These are phyloP conservation scores for Aspergillus sp. DNA, from an alignment of 2,329 filamentous ascomycete species.

Conservation along the genomic window DNA sequence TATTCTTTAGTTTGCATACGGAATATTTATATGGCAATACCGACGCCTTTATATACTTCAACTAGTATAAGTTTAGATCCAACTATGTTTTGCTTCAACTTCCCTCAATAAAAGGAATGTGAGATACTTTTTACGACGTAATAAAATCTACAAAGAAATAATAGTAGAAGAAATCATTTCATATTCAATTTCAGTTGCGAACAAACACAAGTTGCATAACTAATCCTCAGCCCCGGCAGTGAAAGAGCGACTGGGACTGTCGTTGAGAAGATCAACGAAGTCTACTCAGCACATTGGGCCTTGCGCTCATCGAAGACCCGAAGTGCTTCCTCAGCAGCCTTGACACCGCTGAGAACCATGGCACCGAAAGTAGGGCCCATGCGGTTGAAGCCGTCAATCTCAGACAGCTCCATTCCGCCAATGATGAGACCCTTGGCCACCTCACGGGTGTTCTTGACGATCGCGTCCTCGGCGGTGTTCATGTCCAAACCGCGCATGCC, in stretches of 20 bases:
- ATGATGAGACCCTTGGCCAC: conserved; percentile 84
- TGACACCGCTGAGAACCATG: conserved; percentile 84
- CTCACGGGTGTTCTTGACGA: conserved; percentile 88
- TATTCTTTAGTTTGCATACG: no score
- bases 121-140: no score
- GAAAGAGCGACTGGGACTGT: conserved; percentile 8
- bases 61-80: no score
- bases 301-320: conserved; percentile 75
- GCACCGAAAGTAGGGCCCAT: conserved; percentile 90
- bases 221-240: not conserved
- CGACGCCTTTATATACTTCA: no score
- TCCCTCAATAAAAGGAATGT: no score
- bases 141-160: not conserved
- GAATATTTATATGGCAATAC: no score
- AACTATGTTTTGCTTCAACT: no score
- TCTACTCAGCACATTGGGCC: conserved; percentile 66
- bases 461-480: conserved; percentile 87
- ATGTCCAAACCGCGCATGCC: conserved; percentile 95
- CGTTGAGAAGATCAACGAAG: not conserved
- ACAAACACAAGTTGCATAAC: not conserved
- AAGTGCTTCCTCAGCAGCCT: conserved; percentile 85
- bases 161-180: not conserved
- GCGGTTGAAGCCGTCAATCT: conserved; percentile 86
- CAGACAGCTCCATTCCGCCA: conserved; percentile 91
- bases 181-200: not conserved